These are phyloP conservation scores for Ascosphaera apis DNA, from an alignment of 2,329 filamentous ascomycete genomes.

Conservation along the genomic window DNA sequence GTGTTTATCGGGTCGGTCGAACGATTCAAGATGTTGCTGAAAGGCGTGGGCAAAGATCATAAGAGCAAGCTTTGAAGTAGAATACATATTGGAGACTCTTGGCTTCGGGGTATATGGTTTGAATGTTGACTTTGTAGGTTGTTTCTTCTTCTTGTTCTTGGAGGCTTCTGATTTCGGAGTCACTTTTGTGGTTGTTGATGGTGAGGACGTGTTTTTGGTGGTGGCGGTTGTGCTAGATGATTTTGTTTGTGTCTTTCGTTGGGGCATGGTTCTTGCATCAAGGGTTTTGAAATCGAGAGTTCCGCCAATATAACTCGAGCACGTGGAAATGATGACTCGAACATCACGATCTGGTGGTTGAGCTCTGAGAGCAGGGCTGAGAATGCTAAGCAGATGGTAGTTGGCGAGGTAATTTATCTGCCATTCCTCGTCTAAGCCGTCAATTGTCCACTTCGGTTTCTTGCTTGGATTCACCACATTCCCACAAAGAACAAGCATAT, in stretches of 20 bases:
- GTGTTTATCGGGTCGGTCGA: conserved; percentile 59
- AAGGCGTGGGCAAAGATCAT: conserved; percentile 78
- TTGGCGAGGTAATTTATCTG: conserved; percentile 89
- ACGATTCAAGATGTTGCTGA: conserved; percentile 73
- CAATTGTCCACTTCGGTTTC: conserved; percentile 37
- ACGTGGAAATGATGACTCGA: conserved; percentile 64
- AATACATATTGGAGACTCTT: conserved; percentile 23
- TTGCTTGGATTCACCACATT: conserved; percentile 49
- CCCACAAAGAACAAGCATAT: conserved; percentile 77
- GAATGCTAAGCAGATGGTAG: conserved; percentile 78
- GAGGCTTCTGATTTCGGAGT: not conserved
- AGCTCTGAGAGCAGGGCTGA: conserved; percentile 70
- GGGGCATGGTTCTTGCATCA: conserved; percentile 15
- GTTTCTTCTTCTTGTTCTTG: conserved; percentile 1
- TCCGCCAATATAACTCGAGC: conserved; percentile 66
- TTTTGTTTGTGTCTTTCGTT: conserved; percentile 19
- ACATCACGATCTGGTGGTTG: conserved; percentile 91
- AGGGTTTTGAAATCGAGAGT: conserved; percentile 28
- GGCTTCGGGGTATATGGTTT: conserved; percentile 5
- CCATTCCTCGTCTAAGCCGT: conserved; percentile 77
- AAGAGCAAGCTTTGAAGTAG: conserved; percentile 49
- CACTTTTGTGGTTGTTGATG: conserved; percentile 3
- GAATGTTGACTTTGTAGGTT: conserved; percentile 5
- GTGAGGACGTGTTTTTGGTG: conserved; percentile 12
- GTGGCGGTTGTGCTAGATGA: conserved; percentile 4